Evolutionary conservation across 164 flowering plant genomes (phyloP).

Genomic region (Nymphaea colorata): DNA sequence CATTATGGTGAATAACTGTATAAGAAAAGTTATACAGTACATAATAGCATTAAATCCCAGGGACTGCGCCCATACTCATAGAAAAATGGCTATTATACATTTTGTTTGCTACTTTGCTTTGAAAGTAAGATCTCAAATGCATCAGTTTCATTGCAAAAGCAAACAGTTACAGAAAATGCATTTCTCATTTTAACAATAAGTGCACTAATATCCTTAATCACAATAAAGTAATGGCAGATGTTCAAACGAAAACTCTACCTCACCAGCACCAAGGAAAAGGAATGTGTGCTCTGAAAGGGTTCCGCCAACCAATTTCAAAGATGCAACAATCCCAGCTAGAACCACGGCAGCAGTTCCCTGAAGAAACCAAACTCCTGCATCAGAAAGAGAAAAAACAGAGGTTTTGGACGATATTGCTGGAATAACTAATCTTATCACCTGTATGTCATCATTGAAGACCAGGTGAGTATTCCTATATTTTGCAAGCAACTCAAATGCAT

Average conservation of each 20-base stretch:
- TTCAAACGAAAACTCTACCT: constrained; percentile 13
- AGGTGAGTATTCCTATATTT: constrained; percentile 63
- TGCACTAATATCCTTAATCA: background rate
- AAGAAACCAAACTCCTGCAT: background rate
- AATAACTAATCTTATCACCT: constrained; percentile 22
- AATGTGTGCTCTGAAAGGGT: constrained; percentile 63
- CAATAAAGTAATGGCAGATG: background rate
- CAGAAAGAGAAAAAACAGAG: background rate
- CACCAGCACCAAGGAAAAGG: constrained; percentile 90
- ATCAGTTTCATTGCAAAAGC: too few relatives aligned
- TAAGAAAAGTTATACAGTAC: background rate
- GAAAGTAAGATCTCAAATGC: background rate
- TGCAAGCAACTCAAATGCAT: constrained; percentile 65
- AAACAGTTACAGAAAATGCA: background rate
- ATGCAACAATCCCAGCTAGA: constrained; percentile 61
- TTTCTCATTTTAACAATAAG: background rate
- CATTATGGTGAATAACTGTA: background rate
- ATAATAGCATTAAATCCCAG: too few relatives aligned
- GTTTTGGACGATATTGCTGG: background rate
- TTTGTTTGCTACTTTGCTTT: background rate
- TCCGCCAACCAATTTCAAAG: constrained; percentile 59
- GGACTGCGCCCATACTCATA: too few relatives aligned
- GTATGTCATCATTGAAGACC: constrained; percentile 90
- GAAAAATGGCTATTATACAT: too few relatives aligned
- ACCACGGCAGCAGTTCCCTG: constrained; percentile 95